Evolutionary conservation across 805 yeast genomes (phyloP), one percentile per base, ranked within the genome.

Genomic region (Candida endomychidarum): DNA sequence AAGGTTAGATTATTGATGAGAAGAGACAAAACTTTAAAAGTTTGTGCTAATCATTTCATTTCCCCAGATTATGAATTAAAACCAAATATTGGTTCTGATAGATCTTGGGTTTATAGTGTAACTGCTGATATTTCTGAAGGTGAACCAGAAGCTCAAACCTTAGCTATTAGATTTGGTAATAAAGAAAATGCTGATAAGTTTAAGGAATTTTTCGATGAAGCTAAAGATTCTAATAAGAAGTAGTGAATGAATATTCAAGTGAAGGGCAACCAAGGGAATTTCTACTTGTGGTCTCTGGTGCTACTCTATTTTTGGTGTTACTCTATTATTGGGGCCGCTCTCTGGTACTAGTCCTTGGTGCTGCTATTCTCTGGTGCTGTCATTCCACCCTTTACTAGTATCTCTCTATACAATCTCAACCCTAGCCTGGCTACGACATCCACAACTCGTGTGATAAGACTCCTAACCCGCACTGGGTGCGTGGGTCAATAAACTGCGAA

Each of bases 81-180:
- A 61, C 88, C 97, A 56, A 93, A 93, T 61, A 90, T 93, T 50
- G 98, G 99, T 37, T 83, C 93, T 45, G 99, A 93, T 65, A 85
- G 96, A 75, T 88, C 96, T 24, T 93, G 99, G 99, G 98, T 93
- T 50, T 93, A 93, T 72, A 79, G 81, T 38, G 96, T 89, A 46
- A 82, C 96, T 37, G 96, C 95, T 28, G 99, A 91, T 63, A 78
- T 90, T 40, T 83, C 96, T 40, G 99, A 93, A 64, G 98, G 97
- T 52, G 89, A 76, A 58, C 86, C 98, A 34, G 96, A 90, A 72
- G 96, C 96, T 34, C 88, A 82, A 69, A 91, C 97, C 40, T 80
- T 93, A 66, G 99, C 99, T 47, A 90, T 93, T 53, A 84, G 99
- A 68, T 93, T 93, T 58, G 93, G 91, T 51, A 79, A 74, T 70